Evolutionary conservation across 768 basidiomycete species (phyloP), one percentile per base, ranked within the genome.

Genomic region (Arthromyces matolae): DNA sequence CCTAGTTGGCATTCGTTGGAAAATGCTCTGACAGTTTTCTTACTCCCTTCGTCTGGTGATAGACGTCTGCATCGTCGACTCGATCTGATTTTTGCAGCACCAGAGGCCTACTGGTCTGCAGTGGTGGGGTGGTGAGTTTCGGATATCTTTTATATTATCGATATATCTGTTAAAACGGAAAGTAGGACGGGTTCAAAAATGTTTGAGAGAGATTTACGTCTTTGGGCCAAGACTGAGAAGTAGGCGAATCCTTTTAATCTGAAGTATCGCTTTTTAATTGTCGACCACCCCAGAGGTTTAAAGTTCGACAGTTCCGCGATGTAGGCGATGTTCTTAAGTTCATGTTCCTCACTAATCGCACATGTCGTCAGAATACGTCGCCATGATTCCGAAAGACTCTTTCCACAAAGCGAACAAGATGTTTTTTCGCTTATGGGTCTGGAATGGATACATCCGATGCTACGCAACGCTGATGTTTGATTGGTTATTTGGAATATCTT

Each of bases 231-330:
- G 58, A 65, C 74, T 34, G 72, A 83, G 54, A 78, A 67, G 85
- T 83, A 54, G 23, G 71, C 32, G 7, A 7, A 12, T 6, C 0
- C 7, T 28, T 20, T 18, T 13, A 29, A 49, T 12, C 29, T 3
- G 12, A 13, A 41, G 9, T 20, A 29, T 22, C 9, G 13, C n/a
- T 24, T 18, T 16, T 37, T 16, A 25, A 23, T 33, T 14, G 22
- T 51, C 29, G 10, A 4, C 22, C 18, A 3, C 3, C 27, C 27
- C 8, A 88, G 87, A 51, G 84, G 84, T n/a, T 62, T 89, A 60
- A 90, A 88, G 60, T 93, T 93, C 51, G 88, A 91, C 63, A 89
- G 86, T 56, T 81, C 82, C 10, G 89, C 86, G 38, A 77, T 92
- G 88, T 87, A 61, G 64, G 81, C 45, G 27, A 6, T 28, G n/a